These are phyloP conservation scores for Royoungia palumana DNA, from an alignment of 768 basidiomycete genomes.

Conservation along the genomic window DNA sequence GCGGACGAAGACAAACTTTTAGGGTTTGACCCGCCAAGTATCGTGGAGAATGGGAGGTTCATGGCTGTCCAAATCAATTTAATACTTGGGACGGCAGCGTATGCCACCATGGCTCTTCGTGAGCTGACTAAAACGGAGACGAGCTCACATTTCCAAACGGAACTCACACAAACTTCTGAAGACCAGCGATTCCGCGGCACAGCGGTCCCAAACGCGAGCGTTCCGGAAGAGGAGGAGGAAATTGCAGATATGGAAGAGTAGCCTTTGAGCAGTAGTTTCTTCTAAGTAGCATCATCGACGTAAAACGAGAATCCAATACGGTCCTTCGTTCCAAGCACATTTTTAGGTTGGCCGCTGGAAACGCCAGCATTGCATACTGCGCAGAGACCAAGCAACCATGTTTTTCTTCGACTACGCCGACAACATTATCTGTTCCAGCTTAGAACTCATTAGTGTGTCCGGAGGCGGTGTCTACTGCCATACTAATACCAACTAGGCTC, in stretches of 20 bases:
- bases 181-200: slow-evolving; percentile 76
- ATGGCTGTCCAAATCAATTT: slow-evolving; percentile 83
- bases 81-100: slow-evolving; percentile 86
- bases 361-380: too few species aligned
- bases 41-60: slow-evolving; percentile 74
- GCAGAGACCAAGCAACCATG: too few species aligned
- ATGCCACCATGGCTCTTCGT: slow-evolving; percentile 97
- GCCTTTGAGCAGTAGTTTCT: not conserved
- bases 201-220: slow-evolving; percentile 24
- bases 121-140: slow-evolving; percentile 96
- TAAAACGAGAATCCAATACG: not conserved
- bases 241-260: slow-evolving; percentile 6
- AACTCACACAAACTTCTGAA: slow-evolving; percentile 70
- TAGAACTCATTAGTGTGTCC: too few species aligned
- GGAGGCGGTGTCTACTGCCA: not conserved
- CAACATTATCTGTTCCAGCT: too few species aligned
- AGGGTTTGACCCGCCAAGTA: slow-evolving; percentile 67
- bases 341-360: not conserved
- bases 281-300: not conserved
- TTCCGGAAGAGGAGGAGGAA: slow-evolving; percentile 17
- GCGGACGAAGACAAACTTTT: slow-evolving; percentile 93
- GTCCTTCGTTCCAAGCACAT: too few species aligned
- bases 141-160: slow-evolving; percentile 86
- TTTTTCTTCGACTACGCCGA: too few species aligned
- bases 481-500: too few species aligned